A percentile compares a stretch with the other conserved stretches of the same genome.
These are phyloP conservation scores for Sporothrix luriei DNA, from an alignment of 2,329 filamentous ascomycete genomes.

Conservation along the genomic window DNA sequence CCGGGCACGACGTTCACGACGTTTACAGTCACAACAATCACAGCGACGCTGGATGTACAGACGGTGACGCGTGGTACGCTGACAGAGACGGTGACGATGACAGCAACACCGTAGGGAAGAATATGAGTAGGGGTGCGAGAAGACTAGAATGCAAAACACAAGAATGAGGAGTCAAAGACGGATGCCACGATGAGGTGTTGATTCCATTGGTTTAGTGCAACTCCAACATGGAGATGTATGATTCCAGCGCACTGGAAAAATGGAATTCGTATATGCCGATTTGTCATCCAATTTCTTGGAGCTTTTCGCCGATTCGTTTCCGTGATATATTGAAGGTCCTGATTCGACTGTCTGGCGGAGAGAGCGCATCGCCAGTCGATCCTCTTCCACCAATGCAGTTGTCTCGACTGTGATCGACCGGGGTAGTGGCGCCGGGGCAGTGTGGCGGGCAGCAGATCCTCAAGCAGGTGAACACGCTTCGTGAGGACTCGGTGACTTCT, in stretches of 20 bases:
- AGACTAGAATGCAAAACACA: not conserved
- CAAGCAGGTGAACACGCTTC: slow-evolving; percentile 22
- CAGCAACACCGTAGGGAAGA: not conserved
- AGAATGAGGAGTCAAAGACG: not conserved
- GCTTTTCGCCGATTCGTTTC: too few species aligned
- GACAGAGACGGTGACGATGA: slow-evolving; percentile 14
- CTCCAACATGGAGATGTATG: not conserved
- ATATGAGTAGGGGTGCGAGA: not conserved
- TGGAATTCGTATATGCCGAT: not conserved
- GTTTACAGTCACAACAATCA: not conserved
- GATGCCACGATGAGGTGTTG: too few species aligned
- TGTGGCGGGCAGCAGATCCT: too few species aligned
- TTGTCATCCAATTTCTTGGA: not conserved
- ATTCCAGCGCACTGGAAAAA: not conserved
- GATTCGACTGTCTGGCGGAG: not conserved
- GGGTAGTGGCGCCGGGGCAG: too few species aligned
- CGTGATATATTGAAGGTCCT: too few species aligned
- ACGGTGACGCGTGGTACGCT: slow-evolving; percentile 21
- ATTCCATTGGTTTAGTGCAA: not conserved
- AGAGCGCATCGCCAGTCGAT: not conserved
- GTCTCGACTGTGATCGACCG: not conserved
- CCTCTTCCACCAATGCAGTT: not conserved
- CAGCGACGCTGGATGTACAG: not conserved
- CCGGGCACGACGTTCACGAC: slow-evolving; percentile 22
- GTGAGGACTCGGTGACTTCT: slow-evolving; percentile 20